These are phyloP conservation scores for Epichloe sp. DNA, from an alignment of 2,329 filamentous ascomycete species.

Conservation along the genomic window DNA sequence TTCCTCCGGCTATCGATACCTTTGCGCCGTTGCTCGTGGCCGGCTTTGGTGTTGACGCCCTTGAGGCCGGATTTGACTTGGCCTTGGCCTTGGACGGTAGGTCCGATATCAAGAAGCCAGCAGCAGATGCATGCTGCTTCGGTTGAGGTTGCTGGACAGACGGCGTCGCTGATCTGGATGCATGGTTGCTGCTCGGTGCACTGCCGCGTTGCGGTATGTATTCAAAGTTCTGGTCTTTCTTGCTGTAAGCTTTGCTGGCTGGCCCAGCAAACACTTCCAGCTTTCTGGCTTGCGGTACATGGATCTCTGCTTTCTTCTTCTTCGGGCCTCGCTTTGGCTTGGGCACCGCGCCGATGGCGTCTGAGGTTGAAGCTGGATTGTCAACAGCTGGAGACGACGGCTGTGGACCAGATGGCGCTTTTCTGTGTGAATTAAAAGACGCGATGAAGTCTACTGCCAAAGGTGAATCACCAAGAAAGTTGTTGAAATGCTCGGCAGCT, in stretches of 20 bases:
- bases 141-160: slow-evolving; percentile 23
- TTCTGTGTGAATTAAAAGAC: slow-evolving; percentile 59
- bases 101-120: slow-evolving; percentile 74
- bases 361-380: slow-evolving; percentile 2
- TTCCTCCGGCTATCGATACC: slow-evolving; percentile 61
- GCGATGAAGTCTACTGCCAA: slow-evolving; percentile 65
- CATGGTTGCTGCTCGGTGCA: slow-evolving; percentile 24
- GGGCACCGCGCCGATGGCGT: slow-evolving; percentile 30
- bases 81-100: slow-evolving; percentile 42
- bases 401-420: slow-evolving; percentile 20
- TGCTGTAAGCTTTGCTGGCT: slow-evolving; percentile 58
- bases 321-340: slow-evolving; percentile 33
- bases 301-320: slow-evolving; percentile 49
- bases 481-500: slow-evolving; percentile 73
- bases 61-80: slow-evolving; percentile 37
- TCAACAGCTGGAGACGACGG: slow-evolving; percentile 5
- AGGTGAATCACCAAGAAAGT: slow-evolving; percentile 76
- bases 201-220: slow-evolving; percentile 49
- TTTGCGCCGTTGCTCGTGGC: slow-evolving; percentile 43
- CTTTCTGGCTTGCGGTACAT: slow-evolving; percentile 49
- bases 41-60: slow-evolving; percentile 42
- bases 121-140: slow-evolving; percentile 43
- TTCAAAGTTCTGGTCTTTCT: slow-evolving; percentile 55
- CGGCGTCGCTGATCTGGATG: slow-evolving; percentile 24
- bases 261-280: slow-evolving; percentile 49